These are phyloP conservation scores for Galerina sulciceps DNA, from an alignment of 768 basidiomycete genomes.

Conservation along the genomic window DNA sequence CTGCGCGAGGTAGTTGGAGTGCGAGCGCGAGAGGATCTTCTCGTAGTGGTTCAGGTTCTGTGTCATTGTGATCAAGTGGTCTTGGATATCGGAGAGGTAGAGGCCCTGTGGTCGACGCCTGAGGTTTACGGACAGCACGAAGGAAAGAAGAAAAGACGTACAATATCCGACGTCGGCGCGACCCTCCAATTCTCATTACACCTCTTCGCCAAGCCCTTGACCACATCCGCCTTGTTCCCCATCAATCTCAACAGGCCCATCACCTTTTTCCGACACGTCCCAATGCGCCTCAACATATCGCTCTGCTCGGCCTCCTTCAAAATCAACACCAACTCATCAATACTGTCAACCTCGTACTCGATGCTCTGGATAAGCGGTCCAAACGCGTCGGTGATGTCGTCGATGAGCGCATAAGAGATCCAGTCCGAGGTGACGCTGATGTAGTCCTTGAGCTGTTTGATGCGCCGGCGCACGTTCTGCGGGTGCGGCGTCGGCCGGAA, in stretches of 20 bases:
- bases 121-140: neutral
- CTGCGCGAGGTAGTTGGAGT: constrained; percentile 98
- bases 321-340: constrained; percentile 97
- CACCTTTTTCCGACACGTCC: constrained; percentile 98
- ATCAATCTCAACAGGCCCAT: constrained; percentile 96
- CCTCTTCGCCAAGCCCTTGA: constrained; percentile 96
- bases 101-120: too few species aligned
- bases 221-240: constrained; percentile 99
- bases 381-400: constrained; percentile 99
- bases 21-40: constrained; percentile 97
- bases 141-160: constrained; percentile 35
- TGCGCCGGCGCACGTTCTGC: constrained; percentile 95
- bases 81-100: constrained; percentile 36
- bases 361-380: constrained; percentile 98
- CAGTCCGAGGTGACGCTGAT: constrained; percentile 99
- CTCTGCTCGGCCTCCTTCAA: constrained; percentile 95
- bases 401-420: constrained; percentile 99
- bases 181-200: constrained; percentile 99
- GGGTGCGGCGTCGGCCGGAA: constrained; percentile 97
- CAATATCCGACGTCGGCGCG: constrained; percentile 97
- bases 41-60: constrained; percentile 99
- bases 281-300: constrained; percentile 97
- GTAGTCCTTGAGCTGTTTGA: constrained; percentile 99
- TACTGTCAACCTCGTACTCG: constrained; percentile 99
- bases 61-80: constrained; percentile 99